These are phyloP conservation scores for Botrytis galanthina DNA, from an alignment of 2,329 filamentous ascomycete genomes.

Conservation along the genomic window DNA sequence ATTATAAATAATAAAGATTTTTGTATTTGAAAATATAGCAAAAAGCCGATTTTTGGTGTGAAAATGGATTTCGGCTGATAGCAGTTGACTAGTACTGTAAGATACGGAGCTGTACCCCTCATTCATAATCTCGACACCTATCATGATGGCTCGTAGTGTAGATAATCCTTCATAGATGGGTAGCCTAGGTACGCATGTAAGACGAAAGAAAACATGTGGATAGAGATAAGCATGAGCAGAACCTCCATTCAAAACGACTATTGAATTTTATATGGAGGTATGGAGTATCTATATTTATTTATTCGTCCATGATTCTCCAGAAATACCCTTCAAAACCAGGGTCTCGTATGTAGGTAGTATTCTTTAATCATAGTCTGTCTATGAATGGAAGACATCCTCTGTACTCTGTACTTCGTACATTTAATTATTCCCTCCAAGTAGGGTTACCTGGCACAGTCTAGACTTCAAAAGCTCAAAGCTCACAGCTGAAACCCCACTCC, in stretches of 20 bases:
- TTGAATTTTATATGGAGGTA: not conserved
- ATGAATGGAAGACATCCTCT: not conserved
- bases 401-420: not conserved
- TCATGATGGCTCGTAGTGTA: not conserved
- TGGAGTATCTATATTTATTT: not conserved
- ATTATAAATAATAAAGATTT: too few species aligned
- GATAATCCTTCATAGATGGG: not conserved
- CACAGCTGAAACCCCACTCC: not conserved
- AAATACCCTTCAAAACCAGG: not conserved
- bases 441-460: not conserved
- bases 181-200: not conserved
- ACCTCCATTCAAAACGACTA: not conserved
- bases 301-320: not conserved
- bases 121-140: not conserved
- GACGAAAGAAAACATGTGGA: not conserved
- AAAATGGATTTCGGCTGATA: too few species aligned
- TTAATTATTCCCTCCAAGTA: not conserved
- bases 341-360: not conserved
- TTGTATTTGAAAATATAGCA: too few species aligned
- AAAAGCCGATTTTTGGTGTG: too few species aligned
- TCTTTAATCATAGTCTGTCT: not conserved
- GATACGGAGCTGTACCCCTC: constrained; percentile 1
- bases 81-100: too few species aligned
- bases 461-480: not conserved
- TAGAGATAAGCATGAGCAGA: not conserved